Evolutionary conservation across 768 basidiomycete genomes (phyloP).

Genomic region (Russula compacta): DNA sequence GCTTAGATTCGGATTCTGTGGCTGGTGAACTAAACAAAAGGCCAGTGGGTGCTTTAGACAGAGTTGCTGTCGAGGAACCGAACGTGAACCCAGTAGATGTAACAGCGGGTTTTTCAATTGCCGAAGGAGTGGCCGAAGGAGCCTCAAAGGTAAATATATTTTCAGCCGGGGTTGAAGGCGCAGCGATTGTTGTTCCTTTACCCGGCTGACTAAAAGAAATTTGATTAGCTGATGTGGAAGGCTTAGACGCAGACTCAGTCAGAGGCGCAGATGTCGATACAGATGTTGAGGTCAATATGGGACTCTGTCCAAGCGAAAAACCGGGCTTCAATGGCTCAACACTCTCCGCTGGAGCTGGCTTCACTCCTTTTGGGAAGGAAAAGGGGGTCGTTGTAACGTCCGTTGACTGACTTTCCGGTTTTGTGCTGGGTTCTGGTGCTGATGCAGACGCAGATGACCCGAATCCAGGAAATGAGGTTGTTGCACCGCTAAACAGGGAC

Average conservation of each 20-base stretch:
- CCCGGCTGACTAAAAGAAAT: slow-evolving; percentile 2
- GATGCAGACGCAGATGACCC: slow-evolving; percentile 4
- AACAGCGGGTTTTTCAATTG: slow-evolving; percentile 7
- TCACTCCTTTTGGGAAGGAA: not conserved
- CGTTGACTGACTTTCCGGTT: not conserved
- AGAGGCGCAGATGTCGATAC: not conserved
- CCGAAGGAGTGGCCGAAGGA: slow-evolving; percentile 16
- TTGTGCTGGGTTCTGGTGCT: not conserved
- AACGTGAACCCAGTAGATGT: slow-evolving; percentile 14
- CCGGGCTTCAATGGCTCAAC: slow-evolving; percentile 12
- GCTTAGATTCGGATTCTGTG: slow-evolving; percentile 16
- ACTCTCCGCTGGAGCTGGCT: not conserved
- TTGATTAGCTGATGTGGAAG: not conserved
- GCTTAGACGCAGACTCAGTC: slow-evolving; percentile 1
- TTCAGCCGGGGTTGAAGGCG: slow-evolving; percentile 8
- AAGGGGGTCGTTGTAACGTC: slow-evolving; percentile 4
- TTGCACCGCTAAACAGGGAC: slow-evolving; percentile 8
- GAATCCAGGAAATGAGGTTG: slow-evolving; percentile 7
- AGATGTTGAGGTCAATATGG: not conserved
- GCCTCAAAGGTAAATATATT: slow-evolving; percentile 16
- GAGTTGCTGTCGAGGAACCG: slow-evolving; percentile 7
- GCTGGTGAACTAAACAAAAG: slow-evolving; percentile 20
- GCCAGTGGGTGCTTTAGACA: not conserved
- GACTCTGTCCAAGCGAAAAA: not conserved
- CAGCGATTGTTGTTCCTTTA: not conserved